Conservation (phyloP, 169 alveolate genomes). For the Plasmodium gallinaceum region DNA sequence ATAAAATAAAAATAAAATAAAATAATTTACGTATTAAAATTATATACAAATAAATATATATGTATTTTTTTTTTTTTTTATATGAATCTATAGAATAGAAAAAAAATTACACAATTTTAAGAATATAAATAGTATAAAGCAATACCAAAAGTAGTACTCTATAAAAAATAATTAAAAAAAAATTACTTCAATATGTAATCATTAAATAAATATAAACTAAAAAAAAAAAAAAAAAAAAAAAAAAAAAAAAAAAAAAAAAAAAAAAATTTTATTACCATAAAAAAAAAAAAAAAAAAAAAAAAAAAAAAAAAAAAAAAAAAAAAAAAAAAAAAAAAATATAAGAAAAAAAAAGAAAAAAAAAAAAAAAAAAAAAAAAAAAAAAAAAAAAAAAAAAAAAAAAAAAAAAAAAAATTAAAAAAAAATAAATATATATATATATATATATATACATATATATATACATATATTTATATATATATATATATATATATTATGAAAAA, state of each 20-base stretch:
- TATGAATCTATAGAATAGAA: too few species aligned
- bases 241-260: too few species aligned
- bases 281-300: background rate
- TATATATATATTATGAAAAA: background rate
- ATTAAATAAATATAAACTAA: background rate
- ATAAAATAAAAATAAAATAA: too few species aligned
- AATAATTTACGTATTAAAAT: too few species aligned
- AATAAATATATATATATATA: background rate
- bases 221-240: too few species aligned
- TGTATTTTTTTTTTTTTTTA: too few species aligned
- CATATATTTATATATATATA: background rate
- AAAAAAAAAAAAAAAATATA: background rate
- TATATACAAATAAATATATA: too few species aligned
- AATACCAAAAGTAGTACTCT: too few species aligned
- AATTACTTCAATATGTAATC: too few species aligned
- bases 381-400: background rate
- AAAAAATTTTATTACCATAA: background rate
- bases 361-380: background rate
- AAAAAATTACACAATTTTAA: too few species aligned
- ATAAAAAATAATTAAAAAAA: too few species aligned
- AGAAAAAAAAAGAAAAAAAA: slow-evolving; percentile 6
- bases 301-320: background rate
- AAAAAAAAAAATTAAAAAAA: background rate
- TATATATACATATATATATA: background rate
- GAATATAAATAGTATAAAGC: too few species aligned